Conservation (phyloP, 2,329 filamentous ascomycete species). For the Fonsecaea erecta region DNA sequence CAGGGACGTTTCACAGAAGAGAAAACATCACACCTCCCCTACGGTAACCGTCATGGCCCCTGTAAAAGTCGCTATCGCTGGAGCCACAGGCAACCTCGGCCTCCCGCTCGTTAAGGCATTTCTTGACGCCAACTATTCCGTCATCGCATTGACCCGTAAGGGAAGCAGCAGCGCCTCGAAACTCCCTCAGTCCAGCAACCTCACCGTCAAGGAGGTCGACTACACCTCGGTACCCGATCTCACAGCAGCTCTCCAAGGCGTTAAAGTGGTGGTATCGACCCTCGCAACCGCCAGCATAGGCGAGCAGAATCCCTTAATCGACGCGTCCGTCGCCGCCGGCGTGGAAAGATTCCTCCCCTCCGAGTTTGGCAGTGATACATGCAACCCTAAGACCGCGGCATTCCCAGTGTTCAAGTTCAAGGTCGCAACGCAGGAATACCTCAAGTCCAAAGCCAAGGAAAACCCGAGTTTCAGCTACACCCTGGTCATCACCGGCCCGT, state of each 20-base stretch:
- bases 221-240: conserved; percentile 40
- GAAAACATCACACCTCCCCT: not conserved
- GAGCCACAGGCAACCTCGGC: conserved; percentile 36
- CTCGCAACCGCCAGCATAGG: conserved; percentile 18
- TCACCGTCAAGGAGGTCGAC: conserved; percentile 39
- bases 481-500: conserved; percentile 41
- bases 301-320: conserved; percentile 37
- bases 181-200: conserved; percentile 20
- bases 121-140: conserved; percentile 25
- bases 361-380: conserved; percentile 44
- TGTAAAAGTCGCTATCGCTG: conserved; percentile 35
- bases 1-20: no score
- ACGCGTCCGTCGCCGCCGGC: conserved; percentile 41
- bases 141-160: conserved; percentile 32
- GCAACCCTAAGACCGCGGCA: conserved; percentile 35
- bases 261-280: conserved; percentile 41
- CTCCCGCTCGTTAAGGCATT: conserved; percentile 27
- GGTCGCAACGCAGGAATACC: conserved; percentile 39
- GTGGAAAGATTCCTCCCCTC: conserved; percentile 44
- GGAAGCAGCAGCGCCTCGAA: conserved; percentile 24
- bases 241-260: conserved; percentile 37
- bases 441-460: conserved; percentile 35
- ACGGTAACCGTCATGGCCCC: conserved; percentile 13
- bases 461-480: conserved; percentile 42
- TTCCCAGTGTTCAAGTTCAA: conserved; percentile 44